Evolutionary conservation across 345 rosid species (phyloP), one percentile per base, ranked within the genome.

Genomic region (Gossypioides kirkii): DNA sequence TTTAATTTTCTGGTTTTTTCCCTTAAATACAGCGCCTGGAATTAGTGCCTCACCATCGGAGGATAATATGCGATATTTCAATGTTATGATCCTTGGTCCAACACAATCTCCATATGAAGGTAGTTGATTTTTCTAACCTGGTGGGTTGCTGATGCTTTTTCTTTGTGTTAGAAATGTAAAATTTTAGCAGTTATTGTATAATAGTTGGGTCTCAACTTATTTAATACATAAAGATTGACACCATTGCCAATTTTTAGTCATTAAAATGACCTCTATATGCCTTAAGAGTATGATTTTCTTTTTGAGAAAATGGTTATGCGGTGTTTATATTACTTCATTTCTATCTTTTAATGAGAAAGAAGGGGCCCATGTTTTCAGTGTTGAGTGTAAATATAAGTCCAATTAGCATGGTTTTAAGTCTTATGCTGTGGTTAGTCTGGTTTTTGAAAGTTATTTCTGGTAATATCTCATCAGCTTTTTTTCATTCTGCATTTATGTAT

Each of bases 21-120:
- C 68, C 58, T n/a, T 80, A 46, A 64, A 13, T 84, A 56, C 86
- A 94, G 98, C 98, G 9, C 98, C 98, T 0, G 98, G 98, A 71
- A 94, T 94, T 28, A 94, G 98, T 80, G 98, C 98, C 25, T 94
- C 98, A 3, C 98, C 98, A 6, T 91, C 97, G 0, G 98, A 94
- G 80, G 98, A 94, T 56, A 91, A 94, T 69, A 94, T 94, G 98
- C 84, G 98, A 1, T 91, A 94, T 75, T 94, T 94, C 73, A 94
- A 91, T 74, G 98, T 94, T 67, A 94, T 94, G 98, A 85, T 94
- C 79, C 98, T 94, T 72, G 98, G 98, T 46, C 98, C 98, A 16
- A 26, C 98, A 5, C 98, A 94, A 73, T 94, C 98, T 22, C 98
- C 98, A 10, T 94, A 90, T 77, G 98, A 94, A 94, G 98, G 98